phyloP scores from a whole-genome alignment of 257 asterid genomes.

The Capsicum chinense region DNA sequence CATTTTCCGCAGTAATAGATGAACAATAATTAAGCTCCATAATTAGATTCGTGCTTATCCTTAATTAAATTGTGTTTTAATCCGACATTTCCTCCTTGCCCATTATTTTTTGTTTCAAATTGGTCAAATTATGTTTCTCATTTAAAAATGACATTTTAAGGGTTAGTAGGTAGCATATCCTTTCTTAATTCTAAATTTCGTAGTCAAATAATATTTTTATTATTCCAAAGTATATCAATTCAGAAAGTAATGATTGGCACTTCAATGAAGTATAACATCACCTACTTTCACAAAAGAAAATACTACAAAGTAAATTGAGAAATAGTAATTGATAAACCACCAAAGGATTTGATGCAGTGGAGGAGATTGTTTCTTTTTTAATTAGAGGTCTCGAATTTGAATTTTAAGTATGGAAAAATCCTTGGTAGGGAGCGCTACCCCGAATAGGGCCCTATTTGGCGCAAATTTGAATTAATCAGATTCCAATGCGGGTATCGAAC shows the following conservation, averaged over 20 bases:
- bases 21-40: constrained; percentile 13
- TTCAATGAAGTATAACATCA: not conserved
- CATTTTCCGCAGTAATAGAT: not conserved
- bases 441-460: too few relatives aligned
- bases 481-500: too few relatives aligned
- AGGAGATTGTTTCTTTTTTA: too few relatives aligned
- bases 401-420: too few relatives aligned
- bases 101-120: not conserved
- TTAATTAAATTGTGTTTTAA: not conserved
- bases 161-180: constrained; percentile 17
- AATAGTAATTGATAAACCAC: too few relatives aligned
- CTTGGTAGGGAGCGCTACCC: too few relatives aligned
- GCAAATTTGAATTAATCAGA: too few relatives aligned
- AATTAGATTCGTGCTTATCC: not conserved
- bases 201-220: not conserved
- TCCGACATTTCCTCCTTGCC: not conserved
- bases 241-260: not conserved
- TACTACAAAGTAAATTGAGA: not conserved
- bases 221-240: not conserved
- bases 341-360: too few relatives aligned
- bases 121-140: not conserved
- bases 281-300: not conserved
- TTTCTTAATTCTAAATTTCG: not conserved
- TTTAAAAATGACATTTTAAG: not conserved
- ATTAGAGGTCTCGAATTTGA: too few relatives aligned